Evolutionary conservation across 1,284 basidiomycete genomes (phyloP).

Genomic region (Cryptococcus neoformans): DNA sequence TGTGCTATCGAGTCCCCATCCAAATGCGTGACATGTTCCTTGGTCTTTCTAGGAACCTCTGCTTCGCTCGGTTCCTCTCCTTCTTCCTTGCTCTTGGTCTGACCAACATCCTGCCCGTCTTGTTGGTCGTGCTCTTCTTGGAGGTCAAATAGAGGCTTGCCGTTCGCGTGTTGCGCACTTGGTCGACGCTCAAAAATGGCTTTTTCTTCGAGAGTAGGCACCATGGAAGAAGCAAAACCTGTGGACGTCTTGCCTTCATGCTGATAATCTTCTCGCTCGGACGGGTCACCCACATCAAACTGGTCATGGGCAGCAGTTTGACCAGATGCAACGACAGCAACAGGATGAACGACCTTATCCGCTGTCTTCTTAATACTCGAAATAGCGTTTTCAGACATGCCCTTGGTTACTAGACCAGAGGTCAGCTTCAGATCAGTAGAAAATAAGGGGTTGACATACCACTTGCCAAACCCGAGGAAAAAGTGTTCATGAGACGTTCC

Average conservation of each 20-base stretch:
- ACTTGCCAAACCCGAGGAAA: conserved; percentile 30
- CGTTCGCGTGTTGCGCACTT: conserved; percentile 37
- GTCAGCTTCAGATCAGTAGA: not conserved
- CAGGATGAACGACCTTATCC: conserved; percentile 53
- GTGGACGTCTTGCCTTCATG: conserved; percentile 56
- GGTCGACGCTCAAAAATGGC: conserved; percentile 54
- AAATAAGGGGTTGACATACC: conserved; percentile 20
- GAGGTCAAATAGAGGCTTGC: conserved; percentile 46
- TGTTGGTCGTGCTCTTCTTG: conserved; percentile 19
- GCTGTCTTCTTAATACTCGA: conserved; percentile 51
- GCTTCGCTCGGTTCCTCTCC: conserved; percentile 18
- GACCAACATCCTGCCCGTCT: conserved; percentile 10
- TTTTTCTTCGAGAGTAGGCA: conserved; percentile 72
- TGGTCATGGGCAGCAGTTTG: conserved; percentile 40
- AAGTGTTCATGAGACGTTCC: conserved; percentile 34
- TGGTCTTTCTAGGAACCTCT: conserved; percentile 23
- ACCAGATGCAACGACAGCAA: conserved; percentile 27
- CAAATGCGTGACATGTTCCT: conserved; percentile 13
- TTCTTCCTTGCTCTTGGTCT: not conserved
- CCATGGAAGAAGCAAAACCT: conserved; percentile 63
- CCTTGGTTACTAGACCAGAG: conserved; percentile 34
- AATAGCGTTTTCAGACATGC: conserved; percentile 44
- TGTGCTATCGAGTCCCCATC: conserved; percentile 10
- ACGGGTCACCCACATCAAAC: conserved; percentile 50
- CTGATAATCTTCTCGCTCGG: conserved; percentile 59